Percentiles rank a stretch among this genome's conserved stretches.
Conservation (phyloP, 2,329 filamentous ascomycete genomes). For the Mycosphaerella arachidis region DNA sequence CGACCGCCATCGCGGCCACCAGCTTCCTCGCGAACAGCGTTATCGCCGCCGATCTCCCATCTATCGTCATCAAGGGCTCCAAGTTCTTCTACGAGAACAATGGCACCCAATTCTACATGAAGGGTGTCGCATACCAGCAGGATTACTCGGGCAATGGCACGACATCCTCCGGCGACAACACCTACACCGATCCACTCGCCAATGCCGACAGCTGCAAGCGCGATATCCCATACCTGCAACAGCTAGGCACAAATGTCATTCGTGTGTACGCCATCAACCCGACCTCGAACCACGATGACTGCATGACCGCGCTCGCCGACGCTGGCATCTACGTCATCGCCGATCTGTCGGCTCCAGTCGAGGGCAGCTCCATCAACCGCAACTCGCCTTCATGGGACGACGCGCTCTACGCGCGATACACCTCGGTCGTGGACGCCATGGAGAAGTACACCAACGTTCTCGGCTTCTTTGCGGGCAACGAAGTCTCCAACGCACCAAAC, state of each 20-base stretch:
- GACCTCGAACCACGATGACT: constrained; percentile 67
- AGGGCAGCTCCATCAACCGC: constrained; percentile 74
- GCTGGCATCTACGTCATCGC: constrained; percentile 94
- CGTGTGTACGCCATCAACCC: constrained; percentile 93
- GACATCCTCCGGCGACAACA: constrained; percentile 38
- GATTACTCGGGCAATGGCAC: constrained; percentile 51
- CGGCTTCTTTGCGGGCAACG: constrained; percentile 98
- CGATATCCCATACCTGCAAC: constrained; percentile 74
- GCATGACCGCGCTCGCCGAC: constrained; percentile 77
- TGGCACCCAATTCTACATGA: constrained; percentile 78
- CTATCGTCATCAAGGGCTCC: constrained; percentile 69
- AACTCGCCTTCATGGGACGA: constrained; percentile 73
- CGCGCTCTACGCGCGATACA: constrained; percentile 75
- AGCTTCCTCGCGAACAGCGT: constrained; percentile 33
- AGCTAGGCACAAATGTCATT: constrained; percentile 85
- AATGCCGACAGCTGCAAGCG: constrained; percentile 68
- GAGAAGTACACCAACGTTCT: constrained; percentile 83
- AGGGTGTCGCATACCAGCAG: constrained; percentile 91
- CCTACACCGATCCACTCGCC: constrained; percentile 77
- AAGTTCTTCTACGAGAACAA: constrained; percentile 89
- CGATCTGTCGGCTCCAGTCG: constrained; percentile 72
- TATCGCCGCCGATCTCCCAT: constrained; percentile 54
- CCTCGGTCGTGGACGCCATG: constrained; percentile 74
- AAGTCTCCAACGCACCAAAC: constrained; percentile 83
- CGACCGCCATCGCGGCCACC: constrained; percentile 48